phyloP scores from a whole-genome alignment of 306 rosid genomes.

The Pyrus pyrifolia region DNA sequence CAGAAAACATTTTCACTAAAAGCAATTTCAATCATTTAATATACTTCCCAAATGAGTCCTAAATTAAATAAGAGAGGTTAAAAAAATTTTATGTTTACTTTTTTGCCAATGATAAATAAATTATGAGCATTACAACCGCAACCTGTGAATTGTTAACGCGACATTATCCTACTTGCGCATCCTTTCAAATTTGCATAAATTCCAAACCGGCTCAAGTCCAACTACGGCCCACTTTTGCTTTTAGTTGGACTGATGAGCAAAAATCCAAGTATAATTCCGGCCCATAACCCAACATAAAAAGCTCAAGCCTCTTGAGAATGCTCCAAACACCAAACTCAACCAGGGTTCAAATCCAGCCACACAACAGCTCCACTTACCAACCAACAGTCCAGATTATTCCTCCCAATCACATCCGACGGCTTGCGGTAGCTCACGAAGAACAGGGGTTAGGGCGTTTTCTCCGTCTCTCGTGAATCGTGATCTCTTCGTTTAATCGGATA shows the following conservation, averaged over 20 bases:
- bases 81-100: too few species aligned
- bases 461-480: neutral
- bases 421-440: constrained; percentile 12
- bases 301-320: too few species aligned
- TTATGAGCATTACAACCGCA: too few species aligned
- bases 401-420: constrained; percentile 17
- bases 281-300: too few species aligned
- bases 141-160: too few species aligned
- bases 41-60: too few species aligned
- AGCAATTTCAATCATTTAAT: too few species aligned
- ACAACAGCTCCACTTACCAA: neutral
- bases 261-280: neutral
- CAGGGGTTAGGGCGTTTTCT: constrained; percentile 6
- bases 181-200: too few species aligned
- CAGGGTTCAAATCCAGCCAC: constrained; percentile 5
- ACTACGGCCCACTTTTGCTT: neutral
- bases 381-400: constrained; percentile 15
- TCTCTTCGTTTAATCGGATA: constrained; percentile 4
- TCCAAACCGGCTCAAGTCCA: neutral
- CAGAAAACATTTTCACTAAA: too few species aligned
- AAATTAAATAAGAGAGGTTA: too few species aligned
- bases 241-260: neutral
- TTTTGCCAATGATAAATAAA: too few species aligned
- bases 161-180: too few species aligned
- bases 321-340: constrained; percentile 12